phyloP scores from a whole-genome alignment of 2,329 filamentous ascomycete species.

The Metarhizium humberi region DNA sequence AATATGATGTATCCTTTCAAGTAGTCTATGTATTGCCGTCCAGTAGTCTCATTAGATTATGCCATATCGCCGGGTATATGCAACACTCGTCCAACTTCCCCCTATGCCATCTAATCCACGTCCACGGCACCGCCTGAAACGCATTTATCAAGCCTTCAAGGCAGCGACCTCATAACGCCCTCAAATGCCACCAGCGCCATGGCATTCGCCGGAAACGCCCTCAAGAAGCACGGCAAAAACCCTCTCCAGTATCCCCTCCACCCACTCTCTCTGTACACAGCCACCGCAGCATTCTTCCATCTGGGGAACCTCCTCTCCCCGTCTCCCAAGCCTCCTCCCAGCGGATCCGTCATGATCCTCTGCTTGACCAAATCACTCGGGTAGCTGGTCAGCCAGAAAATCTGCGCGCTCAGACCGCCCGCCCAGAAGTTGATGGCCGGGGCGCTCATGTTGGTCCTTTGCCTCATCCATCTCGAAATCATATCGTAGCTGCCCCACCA shows the following conservation, averaged over 20 bases:
- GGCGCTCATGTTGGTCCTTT: constrained; percentile 59
- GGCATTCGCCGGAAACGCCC: constrained; percentile 93
- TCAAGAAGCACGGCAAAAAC: constrained; percentile 84
- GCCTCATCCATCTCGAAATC: constrained; percentile 58
- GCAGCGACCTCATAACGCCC: constrained; percentile 67
- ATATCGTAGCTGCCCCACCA: constrained; percentile 98
- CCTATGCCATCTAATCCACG: neutral
- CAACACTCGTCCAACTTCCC: neutral
- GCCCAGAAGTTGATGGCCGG: constrained; percentile 96
- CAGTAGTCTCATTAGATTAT: neutral
- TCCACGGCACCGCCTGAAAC: neutral
- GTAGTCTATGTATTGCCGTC: neutral
- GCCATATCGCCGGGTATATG: neutral
- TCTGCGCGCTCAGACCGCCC: constrained; percentile 81
- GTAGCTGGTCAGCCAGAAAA: constrained; percentile 91
- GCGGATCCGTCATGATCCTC: constrained; percentile 88
- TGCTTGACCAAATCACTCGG: constrained; percentile 93
- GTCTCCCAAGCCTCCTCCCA: constrained; percentile 62
- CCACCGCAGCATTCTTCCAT: constrained; percentile 72
- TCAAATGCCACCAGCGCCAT: constrained; percentile 92
- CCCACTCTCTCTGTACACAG: constrained; percentile 69
- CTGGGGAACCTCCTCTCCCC: constrained; percentile 57
- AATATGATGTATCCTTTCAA: neutral
- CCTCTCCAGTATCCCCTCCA: constrained; percentile 83
- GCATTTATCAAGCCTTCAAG: constrained; percentile 20